Conservation (phyloP, 106 monocot species). For the Allium fistulosum region DNA sequence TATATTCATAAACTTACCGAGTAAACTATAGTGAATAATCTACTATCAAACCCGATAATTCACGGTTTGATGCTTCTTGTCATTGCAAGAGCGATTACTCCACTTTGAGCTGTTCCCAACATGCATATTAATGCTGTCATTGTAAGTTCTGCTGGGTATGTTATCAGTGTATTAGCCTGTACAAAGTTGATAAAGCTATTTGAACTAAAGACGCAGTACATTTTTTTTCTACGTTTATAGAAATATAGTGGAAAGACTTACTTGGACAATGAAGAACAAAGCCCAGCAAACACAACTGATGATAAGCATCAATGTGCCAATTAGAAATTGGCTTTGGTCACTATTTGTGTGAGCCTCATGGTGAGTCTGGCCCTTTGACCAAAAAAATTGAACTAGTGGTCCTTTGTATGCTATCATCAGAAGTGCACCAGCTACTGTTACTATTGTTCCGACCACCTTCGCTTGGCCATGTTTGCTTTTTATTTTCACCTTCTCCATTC, state of each 20-base stretch:
- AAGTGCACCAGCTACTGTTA: conserved; percentile 58
- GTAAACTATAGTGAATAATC: conserved; percentile 7
- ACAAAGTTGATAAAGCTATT: neutral
- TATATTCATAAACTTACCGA: conserved; percentile 1
- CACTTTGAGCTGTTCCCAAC: conserved; percentile 2
- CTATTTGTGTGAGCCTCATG: neutral
- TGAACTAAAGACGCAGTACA: neutral
- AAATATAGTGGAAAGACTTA: neutral
- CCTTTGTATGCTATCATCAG: conserved; percentile 76
- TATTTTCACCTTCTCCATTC: conserved; percentile 62
- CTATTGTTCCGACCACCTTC: conserved; percentile 58
- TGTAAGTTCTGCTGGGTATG: conserved; percentile 16
- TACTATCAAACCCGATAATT: conserved; percentile 9
- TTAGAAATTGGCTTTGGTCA: neutral
- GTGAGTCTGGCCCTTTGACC: conserved; percentile 29
- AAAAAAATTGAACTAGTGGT: conserved; percentile 37
- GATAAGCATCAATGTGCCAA: neutral
- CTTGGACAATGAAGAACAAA: conserved; percentile 5
- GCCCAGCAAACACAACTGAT: conserved; percentile 8
- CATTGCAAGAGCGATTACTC: conserved; percentile 1
- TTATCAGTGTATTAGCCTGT: conserved; percentile 12
- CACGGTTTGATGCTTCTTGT: neutral
- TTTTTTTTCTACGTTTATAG: neutral
- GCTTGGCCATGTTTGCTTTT: conserved; percentile 36
- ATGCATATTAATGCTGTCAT: conserved; percentile 12